Evolutionary conservation across 2,329 filamentous ascomycete species (phyloP).

Genomic region (Macrophomina tecta): DNA sequence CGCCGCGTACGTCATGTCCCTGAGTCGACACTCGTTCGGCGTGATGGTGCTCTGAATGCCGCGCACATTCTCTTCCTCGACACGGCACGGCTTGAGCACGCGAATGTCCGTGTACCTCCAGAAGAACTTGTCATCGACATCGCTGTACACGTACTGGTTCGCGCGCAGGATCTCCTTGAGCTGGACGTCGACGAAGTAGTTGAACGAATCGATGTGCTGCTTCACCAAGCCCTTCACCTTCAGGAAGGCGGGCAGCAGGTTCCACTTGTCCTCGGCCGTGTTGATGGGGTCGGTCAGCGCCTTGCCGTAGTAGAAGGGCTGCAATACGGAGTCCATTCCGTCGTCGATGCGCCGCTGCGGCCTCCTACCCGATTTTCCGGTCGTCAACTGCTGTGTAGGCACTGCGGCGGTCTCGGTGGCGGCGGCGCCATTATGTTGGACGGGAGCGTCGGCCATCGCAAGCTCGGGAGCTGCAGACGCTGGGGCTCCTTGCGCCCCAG

Average conservation of each 20-base stretch:
- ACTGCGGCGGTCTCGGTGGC: not conserved
- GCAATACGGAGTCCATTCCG: conserved; percentile 67
- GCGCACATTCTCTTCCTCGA: conserved; percentile 70
- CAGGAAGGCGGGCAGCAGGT: conserved; percentile 93
- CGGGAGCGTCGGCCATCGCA: not conserved
- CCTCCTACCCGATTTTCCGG: conserved; percentile 25
- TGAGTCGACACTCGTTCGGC: conserved; percentile 93
- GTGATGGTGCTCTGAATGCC: conserved; percentile 66
- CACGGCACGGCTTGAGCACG: conserved; percentile 79
- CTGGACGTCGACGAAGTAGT: conserved; percentile 96
- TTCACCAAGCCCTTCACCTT: conserved; percentile 97
- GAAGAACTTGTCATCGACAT: conserved; percentile 91
- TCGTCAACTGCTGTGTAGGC: not conserved
- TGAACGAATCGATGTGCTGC: conserved; percentile 98
- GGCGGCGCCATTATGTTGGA: not conserved
- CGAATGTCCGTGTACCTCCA: conserved; percentile 91
- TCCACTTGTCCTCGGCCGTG: conserved; percentile 88
- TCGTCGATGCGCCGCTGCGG: conserved; percentile 44
- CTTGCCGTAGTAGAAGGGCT: conserved; percentile 74
- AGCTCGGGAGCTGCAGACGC: not conserved
- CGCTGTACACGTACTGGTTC: conserved; percentile 86
- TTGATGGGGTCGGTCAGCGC: conserved; percentile 71
- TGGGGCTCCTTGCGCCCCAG: conserved; percentile 9
- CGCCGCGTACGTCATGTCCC: conserved; percentile 97
- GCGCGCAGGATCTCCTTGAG: conserved; percentile 96